Evolutionary conservation across 2,329 filamentous ascomycete species (phyloP).

Genomic region (Clarireedia sp.): DNA sequence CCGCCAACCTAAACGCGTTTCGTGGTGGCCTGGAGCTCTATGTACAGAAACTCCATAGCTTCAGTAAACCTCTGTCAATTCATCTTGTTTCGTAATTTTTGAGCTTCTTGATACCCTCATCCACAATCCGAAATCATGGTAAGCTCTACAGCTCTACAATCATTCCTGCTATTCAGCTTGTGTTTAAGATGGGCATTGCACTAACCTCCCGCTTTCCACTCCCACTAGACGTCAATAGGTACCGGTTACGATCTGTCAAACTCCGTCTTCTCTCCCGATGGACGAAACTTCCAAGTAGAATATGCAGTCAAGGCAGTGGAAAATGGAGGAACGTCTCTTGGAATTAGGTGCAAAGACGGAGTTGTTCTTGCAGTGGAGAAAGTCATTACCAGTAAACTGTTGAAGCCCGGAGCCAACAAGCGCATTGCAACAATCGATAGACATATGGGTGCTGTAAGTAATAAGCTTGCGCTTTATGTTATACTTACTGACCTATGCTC

Average conservation of each 20-base stretch:
- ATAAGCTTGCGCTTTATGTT: not conserved
- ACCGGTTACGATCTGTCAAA: conserved; percentile 99
- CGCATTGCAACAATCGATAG: conserved; percentile 91
- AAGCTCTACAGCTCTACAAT: conserved; percentile 21
- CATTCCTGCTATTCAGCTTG: not conserved
- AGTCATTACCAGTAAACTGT: conserved; percentile 87
- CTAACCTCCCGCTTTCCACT: conserved; percentile 16
- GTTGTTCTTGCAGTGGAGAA: conserved; percentile 96
- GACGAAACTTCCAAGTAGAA: conserved; percentile 98
- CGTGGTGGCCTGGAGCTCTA: conserved; percentile 27
- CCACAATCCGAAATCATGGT: conserved; percentile 25
- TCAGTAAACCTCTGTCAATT: conserved; percentile 10
- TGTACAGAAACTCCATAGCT: conserved; percentile 20
- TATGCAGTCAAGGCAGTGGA: conserved; percentile 98
- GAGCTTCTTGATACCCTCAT: conserved; percentile 6
- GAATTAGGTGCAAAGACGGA: conserved; percentile 94
- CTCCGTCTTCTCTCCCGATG: conserved; percentile 98
- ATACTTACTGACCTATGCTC: conserved; percentile 11
- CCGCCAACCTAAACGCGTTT: conserved; percentile 23
- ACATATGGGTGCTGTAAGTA: conserved; percentile 82
- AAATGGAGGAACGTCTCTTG: conserved; percentile 92
- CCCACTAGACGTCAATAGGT: conserved; percentile 86
- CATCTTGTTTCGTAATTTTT: conserved; percentile 11
- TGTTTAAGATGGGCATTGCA: conserved; percentile 2
- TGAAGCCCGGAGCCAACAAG: conserved; percentile 94